Percentiles rank a stretch among this genome's conserved stretches.
These are phyloP conservation scores for Elongisporangium undulatum DNA, from an alignment of 352 stramenopile species.

Conservation along the genomic window DNA sequence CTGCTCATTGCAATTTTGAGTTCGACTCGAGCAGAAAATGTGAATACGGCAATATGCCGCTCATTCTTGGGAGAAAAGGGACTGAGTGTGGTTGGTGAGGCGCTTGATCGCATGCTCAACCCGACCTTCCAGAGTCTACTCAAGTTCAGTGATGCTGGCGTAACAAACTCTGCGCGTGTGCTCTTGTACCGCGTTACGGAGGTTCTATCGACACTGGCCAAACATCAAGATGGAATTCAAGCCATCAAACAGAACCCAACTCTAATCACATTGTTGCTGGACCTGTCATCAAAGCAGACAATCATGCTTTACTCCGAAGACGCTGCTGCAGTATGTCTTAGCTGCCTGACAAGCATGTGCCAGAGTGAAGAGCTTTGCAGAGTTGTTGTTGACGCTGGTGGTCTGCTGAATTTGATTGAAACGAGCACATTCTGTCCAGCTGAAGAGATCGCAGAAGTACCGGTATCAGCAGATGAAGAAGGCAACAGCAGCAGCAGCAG, in stretches of 20 bases:
- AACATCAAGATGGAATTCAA: conserved; percentile 28
- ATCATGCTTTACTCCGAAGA: conserved; percentile 61
- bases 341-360: conserved; percentile 58
- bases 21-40: conserved; percentile 29
- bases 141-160: conserved; percentile 18
- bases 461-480: conserved; percentile 15
- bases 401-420: conserved; percentile 63
- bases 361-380: conserved; percentile 45
- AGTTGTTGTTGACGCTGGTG: conserved; percentile 57
- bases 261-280: conserved; percentile 54
- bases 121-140: conserved; percentile 68
- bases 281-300: conserved; percentile 47
- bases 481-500: conserved; percentile 9
- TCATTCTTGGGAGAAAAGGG: conserved; percentile 50
- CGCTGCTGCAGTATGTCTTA: conserved; percentile 49
- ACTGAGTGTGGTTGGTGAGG: conserved; percentile 42
- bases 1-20: conserved; percentile 61
- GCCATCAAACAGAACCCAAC: conserved; percentile 56
- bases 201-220: conserved; percentile 45
- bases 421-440: conserved; percentile 58
- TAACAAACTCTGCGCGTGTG: conserved; percentile 42
- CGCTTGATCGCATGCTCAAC: conserved; percentile 67
- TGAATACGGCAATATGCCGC: conserved; percentile 54
- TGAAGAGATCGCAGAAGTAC: conserved; percentile 26
- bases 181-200: conserved; percentile 74